Base-by-base conservation (phyloP, 1,284 basidiomycete genomes). In the Ustilago bromivora region DNA sequence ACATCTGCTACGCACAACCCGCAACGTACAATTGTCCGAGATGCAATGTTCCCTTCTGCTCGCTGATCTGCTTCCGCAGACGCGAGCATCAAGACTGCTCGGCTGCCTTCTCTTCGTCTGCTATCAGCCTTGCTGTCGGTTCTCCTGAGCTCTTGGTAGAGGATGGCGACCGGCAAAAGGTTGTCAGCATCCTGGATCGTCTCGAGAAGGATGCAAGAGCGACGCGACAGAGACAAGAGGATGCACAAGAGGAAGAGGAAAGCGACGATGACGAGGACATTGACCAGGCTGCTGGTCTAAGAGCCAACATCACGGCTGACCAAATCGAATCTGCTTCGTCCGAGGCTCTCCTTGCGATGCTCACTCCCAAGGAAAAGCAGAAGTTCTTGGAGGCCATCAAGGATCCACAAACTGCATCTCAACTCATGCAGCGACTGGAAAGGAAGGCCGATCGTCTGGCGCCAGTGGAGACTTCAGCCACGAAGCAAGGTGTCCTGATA, bases 31-130 rank as follows among this genome's bases (percentile, higher is more conserved):
- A 58, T n/a, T 84, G 82, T 59, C 80, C 82, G 1, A 59, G 63
- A 47, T 84, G 82, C 73, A 79, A 83, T 47, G 57, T 73, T 2
- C 82, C 82, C 1, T 84, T 75, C 61, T 84, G 82, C 66, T 81
- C 81, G 9, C 67, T 82, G 13, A 28, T 23, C 5, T 84, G 82
- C 67, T 84, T 79, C 32, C 74, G 80, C 8, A 67, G 62, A 15
- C 23, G 41, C 8, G 58, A 54, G 17, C 82, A 84, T 58, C 53
- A 67, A n/a, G 61, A 66, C 0, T 84, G 82, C 54, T 60, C 81
- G 11, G 32, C 53, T 10, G 52, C 65, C 3, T 83, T 84, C 54
- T 64, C 80, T 36, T 47, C 69, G 13, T 53, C 69, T 61, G 57
- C 66, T 34, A 23, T 71, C 17, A 38, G 51, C 32, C 28, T 66